These are phyloP conservation scores for Leccinum obscurum DNA, from an alignment of 768 basidiomycete species.

Conservation along the genomic window DNA sequence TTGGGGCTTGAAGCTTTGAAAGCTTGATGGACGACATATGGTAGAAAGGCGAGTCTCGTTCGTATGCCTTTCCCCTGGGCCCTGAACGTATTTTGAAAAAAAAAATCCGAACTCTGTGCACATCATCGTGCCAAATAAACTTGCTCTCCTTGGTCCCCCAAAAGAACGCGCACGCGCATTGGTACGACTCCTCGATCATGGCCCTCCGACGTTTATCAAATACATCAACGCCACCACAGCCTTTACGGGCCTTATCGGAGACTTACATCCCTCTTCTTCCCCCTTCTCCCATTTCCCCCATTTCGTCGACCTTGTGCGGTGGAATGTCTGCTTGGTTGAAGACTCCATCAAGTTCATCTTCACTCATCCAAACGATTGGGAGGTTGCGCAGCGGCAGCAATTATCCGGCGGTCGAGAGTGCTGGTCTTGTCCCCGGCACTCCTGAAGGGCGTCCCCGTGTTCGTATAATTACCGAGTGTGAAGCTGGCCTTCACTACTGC, in stretches of 20 bases:
- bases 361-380: background rate
- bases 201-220: slow-evolving; percentile 27
- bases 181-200: slow-evolving; percentile 63
- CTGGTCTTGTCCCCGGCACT: background rate
- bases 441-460: background rate
- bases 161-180: slow-evolving; percentile 79
- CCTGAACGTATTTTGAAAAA: too few species aligned
- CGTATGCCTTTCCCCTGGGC: too few species aligned
- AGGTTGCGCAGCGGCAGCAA: background rate
- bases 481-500: background rate
- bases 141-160: slow-evolving; percentile 61
- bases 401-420: background rate
- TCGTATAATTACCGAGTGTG: background rate
- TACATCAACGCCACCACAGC: too few species aligned
- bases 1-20: too few species aligned
- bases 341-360: background rate
- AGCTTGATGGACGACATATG: too few species aligned
- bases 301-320: too few species aligned
- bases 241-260: too few species aligned
- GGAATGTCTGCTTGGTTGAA: too few species aligned
- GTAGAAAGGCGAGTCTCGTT: too few species aligned
- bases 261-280: too few species aligned
- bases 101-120: too few species aligned
- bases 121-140: slow-evolving; percentile 65
- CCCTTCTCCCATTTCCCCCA: too few species aligned